Evolutionary conservation across 768 basidiomycete species (phyloP).

Genomic region (Botryobasidium botryosum): DNA sequence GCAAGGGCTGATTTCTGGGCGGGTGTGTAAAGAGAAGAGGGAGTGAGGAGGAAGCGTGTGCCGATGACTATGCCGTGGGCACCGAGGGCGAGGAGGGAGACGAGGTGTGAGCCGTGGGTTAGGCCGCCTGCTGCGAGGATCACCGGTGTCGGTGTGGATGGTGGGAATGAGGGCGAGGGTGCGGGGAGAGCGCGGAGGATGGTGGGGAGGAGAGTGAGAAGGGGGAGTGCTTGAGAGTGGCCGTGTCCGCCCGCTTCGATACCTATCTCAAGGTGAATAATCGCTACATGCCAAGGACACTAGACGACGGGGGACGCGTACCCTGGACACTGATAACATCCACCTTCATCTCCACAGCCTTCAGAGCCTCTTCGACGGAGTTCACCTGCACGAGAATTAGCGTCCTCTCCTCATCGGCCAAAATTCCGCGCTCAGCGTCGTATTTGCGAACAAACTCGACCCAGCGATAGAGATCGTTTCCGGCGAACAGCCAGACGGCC

Average conservation of each 20-base stretch:
- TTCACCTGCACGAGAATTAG: conserved; percentile 50
- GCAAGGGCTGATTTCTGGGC: too few species aligned
- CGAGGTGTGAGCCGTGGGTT: conserved; percentile 43
- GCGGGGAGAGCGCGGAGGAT: conserved; percentile 34
- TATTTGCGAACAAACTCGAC: conserved; percentile 40
- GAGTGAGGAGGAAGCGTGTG: conserved; percentile 67
- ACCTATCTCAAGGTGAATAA: too few species aligned
- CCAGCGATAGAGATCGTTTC: conserved; percentile 41
- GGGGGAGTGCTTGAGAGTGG: conserved; percentile 34
- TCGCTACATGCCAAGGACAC: too few species aligned
- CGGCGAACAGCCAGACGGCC: conserved; percentile 65
- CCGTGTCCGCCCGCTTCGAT: conserved; percentile 74
- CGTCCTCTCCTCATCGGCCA: conserved; percentile 26
- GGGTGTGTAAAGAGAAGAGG: too few species aligned
- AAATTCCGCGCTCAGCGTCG: too few species aligned
- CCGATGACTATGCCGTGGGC: conserved; percentile 53
- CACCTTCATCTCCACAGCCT: conserved; percentile 48
- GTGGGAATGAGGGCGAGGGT: conserved; percentile 27
- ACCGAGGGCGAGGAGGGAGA: conserved; percentile 46
- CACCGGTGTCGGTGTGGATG: too few species aligned
- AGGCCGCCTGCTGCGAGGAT: conserved; percentile 65
- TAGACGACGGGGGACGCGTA: conserved; percentile 20
- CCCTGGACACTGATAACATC: conserved; percentile 73
- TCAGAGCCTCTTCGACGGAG: conserved; percentile 38
- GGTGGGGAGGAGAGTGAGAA: conserved; percentile 40